Evolutionary conservation across 2,329 filamentous ascomycete species (phyloP).

Genomic region (Paradendryphiella salina): DNA sequence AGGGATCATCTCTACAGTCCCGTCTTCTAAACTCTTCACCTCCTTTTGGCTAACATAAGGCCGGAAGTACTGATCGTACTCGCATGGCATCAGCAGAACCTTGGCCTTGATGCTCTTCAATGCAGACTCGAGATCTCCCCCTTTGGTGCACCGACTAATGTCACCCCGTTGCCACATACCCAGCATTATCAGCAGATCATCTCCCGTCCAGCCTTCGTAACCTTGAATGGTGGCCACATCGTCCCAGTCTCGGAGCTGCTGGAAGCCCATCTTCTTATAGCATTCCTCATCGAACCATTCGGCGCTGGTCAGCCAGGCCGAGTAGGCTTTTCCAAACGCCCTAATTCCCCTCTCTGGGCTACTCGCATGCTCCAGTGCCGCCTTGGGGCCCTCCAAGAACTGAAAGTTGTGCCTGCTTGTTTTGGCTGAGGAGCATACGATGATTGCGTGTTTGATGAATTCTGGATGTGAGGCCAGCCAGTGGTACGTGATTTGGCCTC

Average conservation of each 20-base stretch:
- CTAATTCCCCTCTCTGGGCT: constrained; percentile 44
- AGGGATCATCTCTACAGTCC: constrained; percentile 38
- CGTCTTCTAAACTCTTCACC: constrained; percentile 40
- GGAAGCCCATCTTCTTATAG: constrained; percentile 43
- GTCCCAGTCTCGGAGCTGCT: constrained; percentile 30
- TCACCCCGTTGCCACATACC: constrained; percentile 52
- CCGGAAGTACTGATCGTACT: constrained; percentile 50
- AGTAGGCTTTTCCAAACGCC: constrained; percentile 48
- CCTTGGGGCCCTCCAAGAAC: constrained; percentile 59
- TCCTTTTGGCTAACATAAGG: constrained; percentile 47
- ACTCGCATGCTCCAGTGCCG: constrained; percentile 51
- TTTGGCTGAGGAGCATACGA: constrained; percentile 56
- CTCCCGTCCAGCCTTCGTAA: constrained; percentile 38
- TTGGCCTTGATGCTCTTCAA: constrained; percentile 44
- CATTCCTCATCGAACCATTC: constrained; percentile 48
- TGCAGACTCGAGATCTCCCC: constrained; percentile 36
- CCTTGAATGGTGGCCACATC: constrained; percentile 27
- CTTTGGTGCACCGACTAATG: constrained; percentile 36
- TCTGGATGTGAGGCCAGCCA: constrained; percentile 56
- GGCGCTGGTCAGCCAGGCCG: constrained; percentile 48
- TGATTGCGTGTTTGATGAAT: constrained; percentile 50
- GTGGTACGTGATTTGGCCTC: constrained; percentile 59
- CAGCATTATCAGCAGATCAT: constrained; percentile 46
- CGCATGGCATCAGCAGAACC: constrained; percentile 47
- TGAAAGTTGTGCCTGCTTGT: constrained; percentile 59